phyloP scores from a whole-genome alignment of 2,329 filamentous ascomycete species.

The Tolypocladium ovalisporum region DNA sequence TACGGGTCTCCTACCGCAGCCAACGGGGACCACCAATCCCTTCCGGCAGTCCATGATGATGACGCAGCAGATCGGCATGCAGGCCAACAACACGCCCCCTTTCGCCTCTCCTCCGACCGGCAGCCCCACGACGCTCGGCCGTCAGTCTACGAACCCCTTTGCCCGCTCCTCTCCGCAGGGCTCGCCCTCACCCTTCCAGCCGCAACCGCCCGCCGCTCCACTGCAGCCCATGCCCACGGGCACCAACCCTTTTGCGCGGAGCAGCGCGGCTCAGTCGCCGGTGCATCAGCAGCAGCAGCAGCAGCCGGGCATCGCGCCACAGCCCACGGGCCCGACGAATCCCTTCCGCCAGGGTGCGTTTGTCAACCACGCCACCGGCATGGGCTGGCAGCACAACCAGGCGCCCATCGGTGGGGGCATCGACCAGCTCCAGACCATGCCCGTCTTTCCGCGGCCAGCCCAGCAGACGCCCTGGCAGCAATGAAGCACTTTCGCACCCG shows the following conservation, averaged over 20 bases:
- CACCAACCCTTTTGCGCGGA: constrained; percentile 48
- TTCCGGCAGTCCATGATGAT: constrained; percentile 86
- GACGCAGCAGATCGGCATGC: constrained; percentile 41
- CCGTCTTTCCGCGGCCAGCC: constrained; percentile 75
- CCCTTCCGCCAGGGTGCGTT: constrained; percentile 89
- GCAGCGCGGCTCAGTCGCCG: constrained; percentile 19
- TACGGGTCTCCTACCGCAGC: constrained; percentile 29
- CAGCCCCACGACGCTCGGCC: constrained; percentile 27
- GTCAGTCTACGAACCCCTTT: constrained; percentile 79
- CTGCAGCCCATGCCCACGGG: constrained; percentile 41
- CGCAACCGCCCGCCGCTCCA: constrained; percentile 13
- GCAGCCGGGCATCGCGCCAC: constrained; percentile 49
- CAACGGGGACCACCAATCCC: constrained; percentile 64
- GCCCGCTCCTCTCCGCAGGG: constrained; percentile 51
- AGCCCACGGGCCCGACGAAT: constrained; percentile 82
- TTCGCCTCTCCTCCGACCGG: constrained; percentile 29
- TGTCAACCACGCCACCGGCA: constrained; percentile 77
- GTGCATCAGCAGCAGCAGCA: constrained; percentile 29
- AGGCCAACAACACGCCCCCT: constrained; percentile 5
- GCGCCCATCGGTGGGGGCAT: constrained; percentile 72
- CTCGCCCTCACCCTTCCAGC: constrained; percentile 16
- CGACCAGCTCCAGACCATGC: constrained; percentile 68
- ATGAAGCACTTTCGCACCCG: constrained; percentile 11
- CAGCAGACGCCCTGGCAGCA: constrained; percentile 53
- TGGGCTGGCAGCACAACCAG: constrained; percentile 76